Percentiles rank a stretch among this genome's conserved stretches.
Conservation (phyloP, 2,329 filamentous ascomycete genomes). For the Diaporthe caulivora region DNA sequence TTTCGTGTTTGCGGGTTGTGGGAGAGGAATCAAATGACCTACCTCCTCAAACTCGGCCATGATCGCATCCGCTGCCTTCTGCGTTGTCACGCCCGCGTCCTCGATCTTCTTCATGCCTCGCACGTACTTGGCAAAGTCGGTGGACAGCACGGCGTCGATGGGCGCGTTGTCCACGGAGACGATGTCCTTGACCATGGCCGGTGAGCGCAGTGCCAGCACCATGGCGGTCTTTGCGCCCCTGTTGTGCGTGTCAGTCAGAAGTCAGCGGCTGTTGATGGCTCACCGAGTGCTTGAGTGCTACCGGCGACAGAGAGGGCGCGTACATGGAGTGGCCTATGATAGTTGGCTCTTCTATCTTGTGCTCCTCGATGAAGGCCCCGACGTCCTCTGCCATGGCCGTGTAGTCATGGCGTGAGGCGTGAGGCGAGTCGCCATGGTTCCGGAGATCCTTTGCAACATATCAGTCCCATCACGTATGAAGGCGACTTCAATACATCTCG, state of each 20-base stretch:
- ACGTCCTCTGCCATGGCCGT: constrained; percentile 85
- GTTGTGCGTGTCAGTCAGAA: no score
- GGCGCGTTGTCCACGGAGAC: constrained; percentile 94
- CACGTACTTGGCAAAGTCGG: constrained; percentile 84
- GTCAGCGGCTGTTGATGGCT: neutral
- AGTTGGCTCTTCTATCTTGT: constrained; percentile 77
- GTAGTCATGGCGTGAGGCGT: constrained; percentile 83
- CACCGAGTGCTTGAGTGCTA: neutral
- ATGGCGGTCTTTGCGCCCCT: constrained; percentile 95
- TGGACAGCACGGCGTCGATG: constrained; percentile 80
- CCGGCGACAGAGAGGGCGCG: constrained; percentile 42
- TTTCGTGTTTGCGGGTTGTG: neutral
- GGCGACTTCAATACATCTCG: no score
- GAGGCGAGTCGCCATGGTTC: constrained; percentile 93
- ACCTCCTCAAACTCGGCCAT: constrained; percentile 80
- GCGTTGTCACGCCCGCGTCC: constrained; percentile 72
- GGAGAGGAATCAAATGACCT: neutral
- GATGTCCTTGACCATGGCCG: constrained; percentile 75
- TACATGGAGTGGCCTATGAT: constrained; percentile 96
- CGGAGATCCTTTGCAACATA: constrained; percentile 77
- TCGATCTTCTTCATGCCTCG: constrained; percentile 88
- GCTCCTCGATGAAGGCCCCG: constrained; percentile 79
- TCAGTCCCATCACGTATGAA: neutral
- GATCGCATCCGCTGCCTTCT: constrained; percentile 84
- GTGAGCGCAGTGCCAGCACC: constrained; percentile 81